Conservation (phyloP, 1,139 yeast genomes). For the Hyphopichia pseudoburtonii region DNA sequence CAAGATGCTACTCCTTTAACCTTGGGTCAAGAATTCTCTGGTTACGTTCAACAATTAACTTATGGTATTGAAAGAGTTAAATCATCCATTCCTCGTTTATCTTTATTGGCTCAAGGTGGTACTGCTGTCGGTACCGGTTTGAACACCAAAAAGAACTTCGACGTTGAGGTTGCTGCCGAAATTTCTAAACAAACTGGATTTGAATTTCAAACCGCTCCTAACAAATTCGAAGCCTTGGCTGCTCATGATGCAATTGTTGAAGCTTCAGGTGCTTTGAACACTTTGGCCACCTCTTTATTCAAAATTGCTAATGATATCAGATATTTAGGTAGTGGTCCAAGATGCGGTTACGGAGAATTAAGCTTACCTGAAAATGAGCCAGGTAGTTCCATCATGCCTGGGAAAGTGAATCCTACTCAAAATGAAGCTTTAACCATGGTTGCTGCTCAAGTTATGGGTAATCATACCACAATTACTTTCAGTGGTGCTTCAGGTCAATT, state of each 20-base stretch:
- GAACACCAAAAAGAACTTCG: slow-evolving; percentile 90
- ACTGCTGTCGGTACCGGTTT: slow-evolving; percentile 99
- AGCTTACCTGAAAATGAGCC: slow-evolving; percentile 97
- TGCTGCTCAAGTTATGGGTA: slow-evolving; percentile 96
- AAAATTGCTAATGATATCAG: slow-evolving; percentile 97
- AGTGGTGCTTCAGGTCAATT: slow-evolving; percentile 99
- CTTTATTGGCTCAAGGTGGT: slow-evolving; percentile 95
- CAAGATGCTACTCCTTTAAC: slow-evolving; percentile 99
- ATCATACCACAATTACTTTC: slow-evolving; percentile 90
- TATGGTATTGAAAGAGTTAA: slow-evolving; percentile 89
- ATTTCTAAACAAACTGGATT: slow-evolving; percentile 84
- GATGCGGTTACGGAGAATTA: slow-evolving; percentile 98
- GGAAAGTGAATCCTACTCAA: slow-evolving; percentile 98
- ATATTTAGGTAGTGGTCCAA: slow-evolving; percentile 97
- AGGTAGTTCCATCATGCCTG: slow-evolving; percentile 99
- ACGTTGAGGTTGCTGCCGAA: slow-evolving; percentile 74
- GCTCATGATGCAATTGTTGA: slow-evolving; percentile 98
- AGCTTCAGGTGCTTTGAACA: slow-evolving; percentile 95
- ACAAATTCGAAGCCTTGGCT: slow-evolving; percentile 97
- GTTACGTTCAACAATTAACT: slow-evolving; percentile 89
- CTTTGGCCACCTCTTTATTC: slow-evolving; percentile 88
- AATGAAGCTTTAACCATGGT: slow-evolving; percentile 99
- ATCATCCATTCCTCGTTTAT: slow-evolving; percentile 69
- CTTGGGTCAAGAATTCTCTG: slow-evolving; percentile 96
- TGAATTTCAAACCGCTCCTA: slow-evolving; percentile 91